Conservation (phyloP, 495 filamentous ascomycete species). For the Lophiotrema nucula region DNA sequence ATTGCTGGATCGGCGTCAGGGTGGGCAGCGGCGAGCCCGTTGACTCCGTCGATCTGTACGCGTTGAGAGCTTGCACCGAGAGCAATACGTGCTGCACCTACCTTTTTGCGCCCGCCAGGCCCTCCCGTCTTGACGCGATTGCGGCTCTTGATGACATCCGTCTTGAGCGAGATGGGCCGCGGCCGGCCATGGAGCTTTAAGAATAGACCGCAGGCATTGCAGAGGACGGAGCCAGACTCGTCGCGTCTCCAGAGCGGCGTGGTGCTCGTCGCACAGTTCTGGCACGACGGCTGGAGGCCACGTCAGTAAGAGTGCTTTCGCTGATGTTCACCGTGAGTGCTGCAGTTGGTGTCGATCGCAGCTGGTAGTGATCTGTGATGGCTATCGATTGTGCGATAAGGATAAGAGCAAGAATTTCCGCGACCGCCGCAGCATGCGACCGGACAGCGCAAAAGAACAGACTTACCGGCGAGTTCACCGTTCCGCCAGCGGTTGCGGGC, state of each 20-base stretch:
- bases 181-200: conserved; percentile 93
- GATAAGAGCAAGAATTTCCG: conserved; percentile 33
- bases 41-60: conserved; percentile 26
- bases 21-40: conserved; percentile 57
- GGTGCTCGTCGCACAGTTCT: conserved; percentile 94
- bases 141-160: conserved; percentile 98
- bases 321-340: conserved; percentile 9
- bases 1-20: conserved; percentile 58
- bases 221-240: conserved; percentile 94
- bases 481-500: conserved; percentile 65
- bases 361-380: background rate
- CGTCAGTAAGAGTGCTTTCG: conserved; percentile 49
- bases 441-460: conserved; percentile 1
- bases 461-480: conserved; percentile 67
- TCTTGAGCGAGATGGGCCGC: conserved; percentile 94
- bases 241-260: conserved; percentile 97
- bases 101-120: conserved; percentile 86
- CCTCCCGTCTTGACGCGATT: conserved; percentile 94
- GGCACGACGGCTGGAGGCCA: conserved; percentile 85
- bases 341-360: conserved; percentile 24
- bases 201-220: conserved; percentile 97
- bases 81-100: conserved; percentile 34
- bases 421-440: background rate
- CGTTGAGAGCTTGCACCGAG: conserved; percentile 5
- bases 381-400: conserved; percentile 32